Conservation (phyloP, 257 asterid genomes). For the Ajuga chamaepitys region DNA sequence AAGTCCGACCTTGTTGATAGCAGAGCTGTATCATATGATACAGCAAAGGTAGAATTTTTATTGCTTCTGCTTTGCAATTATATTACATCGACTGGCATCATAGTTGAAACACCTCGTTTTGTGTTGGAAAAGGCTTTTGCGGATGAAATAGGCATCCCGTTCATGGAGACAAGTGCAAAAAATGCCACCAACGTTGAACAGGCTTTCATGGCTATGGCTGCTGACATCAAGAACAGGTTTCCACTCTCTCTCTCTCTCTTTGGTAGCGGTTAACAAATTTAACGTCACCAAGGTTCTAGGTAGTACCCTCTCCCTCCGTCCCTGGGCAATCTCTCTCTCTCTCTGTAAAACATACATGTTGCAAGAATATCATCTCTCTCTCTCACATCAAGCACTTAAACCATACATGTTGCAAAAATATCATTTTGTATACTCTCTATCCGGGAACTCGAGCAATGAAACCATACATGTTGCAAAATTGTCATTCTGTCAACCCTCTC, state of each 20-base stretch:
- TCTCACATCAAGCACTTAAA: too few species aligned
- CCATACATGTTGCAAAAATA: too few species aligned
- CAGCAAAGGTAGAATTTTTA: conserved; percentile 57
- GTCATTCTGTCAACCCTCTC: too few species aligned
- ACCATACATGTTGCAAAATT: too few species aligned
- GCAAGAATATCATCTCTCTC: too few species aligned
- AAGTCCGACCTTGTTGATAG: conserved; percentile 60
- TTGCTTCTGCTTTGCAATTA: neutral
- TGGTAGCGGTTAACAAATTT: too few species aligned
- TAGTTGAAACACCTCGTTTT: neutral
- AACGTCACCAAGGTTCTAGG: too few species aligned
- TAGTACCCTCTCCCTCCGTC: too few species aligned
- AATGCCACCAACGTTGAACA: conserved; percentile 64
- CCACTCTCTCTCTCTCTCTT: neutral
- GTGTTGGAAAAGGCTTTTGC: conserved; percentile 55
- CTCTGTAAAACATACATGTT: too few species aligned
- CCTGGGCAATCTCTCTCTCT: too few species aligned
- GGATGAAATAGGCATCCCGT: conserved; percentile 79
- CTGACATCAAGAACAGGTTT: conserved; percentile 66
- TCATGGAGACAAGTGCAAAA: conserved; percentile 82
- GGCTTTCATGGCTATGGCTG: conserved; percentile 88
- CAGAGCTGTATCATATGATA: conserved; percentile 66
- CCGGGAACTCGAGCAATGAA: too few species aligned
- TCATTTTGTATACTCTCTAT: too few species aligned
- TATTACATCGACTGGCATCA: neutral